Evolutionary conservation across 306 rosid species (phyloP), one percentile per base, ranked within the genome.

Genomic region (Gillenia trifoliata): DNA sequence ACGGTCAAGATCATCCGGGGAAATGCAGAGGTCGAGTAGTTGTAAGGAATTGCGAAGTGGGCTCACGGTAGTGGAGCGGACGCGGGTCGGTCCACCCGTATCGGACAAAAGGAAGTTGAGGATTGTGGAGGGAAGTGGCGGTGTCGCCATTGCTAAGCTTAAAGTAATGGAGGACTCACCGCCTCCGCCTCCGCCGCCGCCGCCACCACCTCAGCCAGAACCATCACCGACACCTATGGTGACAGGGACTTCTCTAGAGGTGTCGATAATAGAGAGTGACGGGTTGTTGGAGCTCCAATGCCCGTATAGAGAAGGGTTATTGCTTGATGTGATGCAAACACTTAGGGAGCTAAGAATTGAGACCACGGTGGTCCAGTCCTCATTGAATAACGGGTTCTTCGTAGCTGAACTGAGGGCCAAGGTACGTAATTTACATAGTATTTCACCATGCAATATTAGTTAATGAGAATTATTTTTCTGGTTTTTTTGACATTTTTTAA

Each of bases 251-350:
- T 82, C 89, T 23, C 86, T 94, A 67, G 88, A 94, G 55, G 97
- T 94, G 61, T 94, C 99, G 55, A 94, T 94, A 11, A 94, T 94
- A 30, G 99, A 89, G 84, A 86, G 86, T 10, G 93, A 94, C 1
- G 99, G 92, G 19, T 56, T 94, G 84, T 82, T 94, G 93, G 99
- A 94, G 83, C 54, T 94, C 31, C 93, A 94, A 54, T 94, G 99
- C 69, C 71, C 67, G 6, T 81, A 88, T 3, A 84, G 85, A 68
- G 96, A 94, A 84, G 99, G 99, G 16, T 71, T 94, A 73, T 75
- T 94, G 31, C 87, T 94, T 31, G 92, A 92, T 36, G 81, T 94
- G 74, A 89, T 94, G 96, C 88, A 83, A 43, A 72, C 81, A 83
- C 84, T 94, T 61, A 77, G 92, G 26, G 93, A 84, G 76, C 65